phyloP scores from a whole-genome alignment of 2,329 filamentous ascomycete genomes.

The Fusarium caatingaense region DNA sequence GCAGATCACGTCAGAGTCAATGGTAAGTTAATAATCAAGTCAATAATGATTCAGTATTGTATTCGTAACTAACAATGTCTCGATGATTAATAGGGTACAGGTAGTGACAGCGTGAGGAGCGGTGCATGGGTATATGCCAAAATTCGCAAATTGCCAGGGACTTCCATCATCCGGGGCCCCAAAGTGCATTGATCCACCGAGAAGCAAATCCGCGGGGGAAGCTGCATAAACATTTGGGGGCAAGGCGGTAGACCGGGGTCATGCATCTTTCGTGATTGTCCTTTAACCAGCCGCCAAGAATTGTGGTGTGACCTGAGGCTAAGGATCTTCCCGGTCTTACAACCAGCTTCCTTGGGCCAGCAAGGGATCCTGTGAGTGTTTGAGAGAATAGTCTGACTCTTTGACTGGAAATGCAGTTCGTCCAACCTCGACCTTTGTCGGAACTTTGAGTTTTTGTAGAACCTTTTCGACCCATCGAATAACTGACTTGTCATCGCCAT shows the following conservation, averaged over 20 bases:
- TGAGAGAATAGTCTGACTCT: neutral
- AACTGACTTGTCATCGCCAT: slow-evolving; percentile 43
- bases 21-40: too few relatives aligned
- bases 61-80: neutral
- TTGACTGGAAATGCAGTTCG: slow-evolving; percentile 46
- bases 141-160: slow-evolving; percentile 14
- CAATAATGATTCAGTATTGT: neutral
- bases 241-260: neutral
- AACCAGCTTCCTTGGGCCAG: slow-evolving; percentile 28
- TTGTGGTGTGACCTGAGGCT: slow-evolving; percentile 34
- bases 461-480: slow-evolving; percentile 47
- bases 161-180: slow-evolving; percentile 33
- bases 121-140: slow-evolving; percentile 28
- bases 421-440: slow-evolving; percentile 46
- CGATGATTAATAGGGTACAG: slow-evolving; percentile 1
- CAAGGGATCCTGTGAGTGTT: slow-evolving; percentile 7
- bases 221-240: slow-evolving; percentile 24
- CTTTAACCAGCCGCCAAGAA: slow-evolving; percentile 19
- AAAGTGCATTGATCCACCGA: slow-evolving; percentile 5
- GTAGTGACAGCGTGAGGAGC: slow-evolving; percentile 11
- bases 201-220: slow-evolving; percentile 25
- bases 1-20: neutral
- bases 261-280: neutral
- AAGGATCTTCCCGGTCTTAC: slow-evolving; percentile 5
- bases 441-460: slow-evolving; percentile 45